A percentile compares a stretch with the other conserved stretches of the same genome.
Conservation (phyloP, 2,329 filamentous ascomycete species). For the Microascus cirrosus region DNA sequence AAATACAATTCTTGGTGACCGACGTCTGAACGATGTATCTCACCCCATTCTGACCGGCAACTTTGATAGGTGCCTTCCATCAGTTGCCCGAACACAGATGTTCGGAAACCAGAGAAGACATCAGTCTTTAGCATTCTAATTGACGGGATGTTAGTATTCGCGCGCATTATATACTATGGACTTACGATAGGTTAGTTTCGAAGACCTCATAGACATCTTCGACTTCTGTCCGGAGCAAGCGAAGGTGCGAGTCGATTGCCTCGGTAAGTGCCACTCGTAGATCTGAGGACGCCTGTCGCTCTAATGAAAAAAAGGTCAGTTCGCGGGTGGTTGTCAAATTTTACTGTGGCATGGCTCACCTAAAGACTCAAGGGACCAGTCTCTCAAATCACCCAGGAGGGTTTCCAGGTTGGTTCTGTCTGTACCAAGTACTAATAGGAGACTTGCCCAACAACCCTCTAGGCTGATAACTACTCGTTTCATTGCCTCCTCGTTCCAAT, state of each 20-base stretch:
- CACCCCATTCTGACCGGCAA: slow-evolving; percentile 21
- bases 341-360: background rate
- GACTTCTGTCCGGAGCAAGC: slow-evolving; percentile 15
- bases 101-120: slow-evolving; percentile 22
- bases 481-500: slow-evolving; percentile 35
- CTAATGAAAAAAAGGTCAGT: background rate
- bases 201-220: slow-evolving; percentile 16
- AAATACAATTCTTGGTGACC: background rate
- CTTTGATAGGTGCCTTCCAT: slow-evolving; percentile 22
- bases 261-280: slow-evolving; percentile 13
- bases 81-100: slow-evolving; percentile 21
- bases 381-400: background rate
- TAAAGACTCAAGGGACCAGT: background rate
- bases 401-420: background rate
- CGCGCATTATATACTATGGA: background rate
- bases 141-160: background rate
- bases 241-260: slow-evolving; percentile 16
- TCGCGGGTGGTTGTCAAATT: background rate
- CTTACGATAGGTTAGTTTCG: slow-evolving; percentile 4
- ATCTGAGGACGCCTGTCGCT: slow-evolving; percentile 5
- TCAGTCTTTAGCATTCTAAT: slow-evolving; percentile 20
- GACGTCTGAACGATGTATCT: background rate
- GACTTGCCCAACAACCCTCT: slow-evolving; percentile 16
- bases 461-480: slow-evolving; percentile 21
- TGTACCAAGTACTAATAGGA: background rate